phyloP scores from a whole-genome alignment of 1,139 yeast species.

The Suhomyces yuchorum region DNA sequence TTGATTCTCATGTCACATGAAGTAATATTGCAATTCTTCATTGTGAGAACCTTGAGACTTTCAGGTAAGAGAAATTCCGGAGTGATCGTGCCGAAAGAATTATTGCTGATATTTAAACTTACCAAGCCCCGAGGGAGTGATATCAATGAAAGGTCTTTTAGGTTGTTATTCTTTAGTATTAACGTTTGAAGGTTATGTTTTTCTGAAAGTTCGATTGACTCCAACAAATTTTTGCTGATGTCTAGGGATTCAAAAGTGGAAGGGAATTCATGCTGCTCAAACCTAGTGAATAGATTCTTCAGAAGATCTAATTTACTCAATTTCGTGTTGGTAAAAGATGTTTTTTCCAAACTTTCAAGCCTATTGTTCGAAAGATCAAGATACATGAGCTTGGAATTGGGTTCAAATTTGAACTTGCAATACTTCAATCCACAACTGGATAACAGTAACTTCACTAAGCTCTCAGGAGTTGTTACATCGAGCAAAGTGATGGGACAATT shows the following conservation, averaged over 20 bases:
- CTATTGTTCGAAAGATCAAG: constrained; percentile 13
- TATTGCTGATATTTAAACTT: constrained; percentile 11
- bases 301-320: constrained; percentile 11
- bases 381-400: constrained; percentile 1
- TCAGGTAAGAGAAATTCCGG: constrained; percentile 11
- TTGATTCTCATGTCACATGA: constrained; percentile 9
- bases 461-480: constrained; percentile 2
- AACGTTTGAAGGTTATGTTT: constrained; percentile 6
- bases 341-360: constrained; percentile 4
- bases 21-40: constrained; percentile 14
- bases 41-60: constrained; percentile 5
- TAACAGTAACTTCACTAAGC: constrained; percentile 6
- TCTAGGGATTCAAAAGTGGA: constrained; percentile 5
- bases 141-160: constrained; percentile 5
- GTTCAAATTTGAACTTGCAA: constrained; percentile 9
- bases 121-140: constrained; percentile 6
- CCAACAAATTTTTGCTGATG: constrained; percentile 11
- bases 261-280: constrained; percentile 9
- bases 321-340: constrained; percentile 8
- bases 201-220: constrained; percentile 1
- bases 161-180: constrained; percentile 12
- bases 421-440: constrained; percentile 6
- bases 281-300: constrained; percentile 9
- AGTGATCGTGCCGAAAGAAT: constrained; percentile 9
- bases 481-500: constrained; percentile 3